Percentiles rank a stretch among this genome's conserved stretches.
Conservation (phyloP, 139 green algal genomes). For the Tetratostichococcus sp. region DNA sequence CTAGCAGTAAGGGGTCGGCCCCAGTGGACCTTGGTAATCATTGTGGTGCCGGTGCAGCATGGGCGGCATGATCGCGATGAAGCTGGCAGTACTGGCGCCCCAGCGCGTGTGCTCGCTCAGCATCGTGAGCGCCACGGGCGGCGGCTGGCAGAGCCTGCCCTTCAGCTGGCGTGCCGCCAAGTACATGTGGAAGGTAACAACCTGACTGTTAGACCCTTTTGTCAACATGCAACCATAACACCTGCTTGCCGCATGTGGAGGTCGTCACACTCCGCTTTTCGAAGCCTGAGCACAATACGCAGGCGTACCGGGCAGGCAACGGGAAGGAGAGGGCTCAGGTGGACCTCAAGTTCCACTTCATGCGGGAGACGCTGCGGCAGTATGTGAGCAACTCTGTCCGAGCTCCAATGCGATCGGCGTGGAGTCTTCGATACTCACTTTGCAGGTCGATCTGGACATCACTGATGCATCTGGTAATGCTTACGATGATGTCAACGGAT, state of each 20-base stretch:
- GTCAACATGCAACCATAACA: too few species aligned
- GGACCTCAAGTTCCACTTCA: constrained; percentile 49
- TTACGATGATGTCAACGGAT: too few species aligned
- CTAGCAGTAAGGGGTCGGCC: too few species aligned
- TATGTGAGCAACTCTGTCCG: neutral
- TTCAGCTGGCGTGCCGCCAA: constrained; percentile 15
- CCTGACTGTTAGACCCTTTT: too few species aligned
- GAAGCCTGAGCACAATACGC: too few species aligned
- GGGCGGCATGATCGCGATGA: constrained; percentile 55
- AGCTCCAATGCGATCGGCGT: too few species aligned
- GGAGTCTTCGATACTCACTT: too few species aligned
- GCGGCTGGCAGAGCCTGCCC: constrained; percentile 35
- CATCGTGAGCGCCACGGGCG: constrained; percentile 34
- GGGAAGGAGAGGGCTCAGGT: constrained; percentile 18
- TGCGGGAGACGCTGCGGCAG: constrained; percentile 18
- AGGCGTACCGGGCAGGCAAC: neutral
- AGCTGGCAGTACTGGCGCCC: constrained; percentile 32
- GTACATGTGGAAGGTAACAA: constrained; percentile 21
- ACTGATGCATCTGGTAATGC: too few species aligned
- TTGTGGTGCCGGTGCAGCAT: too few species aligned
- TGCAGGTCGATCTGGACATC: too few species aligned
- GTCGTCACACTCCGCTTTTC: neutral
- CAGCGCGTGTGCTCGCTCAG: constrained; percentile 30
- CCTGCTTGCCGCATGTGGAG: too few species aligned
- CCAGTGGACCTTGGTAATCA: too few species aligned